Evolutionary conservation across 345 rosid species (phyloP).

Genomic region (Arabis alpina): DNA sequence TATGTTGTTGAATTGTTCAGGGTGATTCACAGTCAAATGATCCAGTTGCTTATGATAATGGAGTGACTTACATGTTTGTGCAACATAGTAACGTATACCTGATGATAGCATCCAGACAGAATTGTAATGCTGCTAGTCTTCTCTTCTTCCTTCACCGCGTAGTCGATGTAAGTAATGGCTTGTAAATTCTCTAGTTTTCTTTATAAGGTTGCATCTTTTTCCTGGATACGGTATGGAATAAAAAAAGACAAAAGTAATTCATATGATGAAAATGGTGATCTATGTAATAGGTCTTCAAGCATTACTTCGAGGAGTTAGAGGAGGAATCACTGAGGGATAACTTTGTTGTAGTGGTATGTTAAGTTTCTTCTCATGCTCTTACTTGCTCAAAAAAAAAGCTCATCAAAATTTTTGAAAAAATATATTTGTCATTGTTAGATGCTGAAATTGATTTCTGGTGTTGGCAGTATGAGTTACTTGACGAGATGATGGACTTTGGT

Average conservation of each 20-base stretch:
- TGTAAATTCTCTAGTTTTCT: not conserved
- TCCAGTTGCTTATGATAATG: conserved; percentile 79
- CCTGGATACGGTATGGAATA: too few relatives aligned
- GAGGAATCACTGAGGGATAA: conserved; percentile 84
- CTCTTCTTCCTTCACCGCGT: conserved; percentile 66
- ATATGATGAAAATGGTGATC: not conserved
- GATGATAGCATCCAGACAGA: conserved; percentile 71
- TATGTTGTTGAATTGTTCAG: conserved; percentile 33
- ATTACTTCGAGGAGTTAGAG: conserved; percentile 79
- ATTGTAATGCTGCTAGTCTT: conserved; percentile 76
- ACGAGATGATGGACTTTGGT: conserved; percentile 99
- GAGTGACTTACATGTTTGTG: conserved; percentile 68
- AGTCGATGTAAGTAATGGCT: conserved; percentile 54
- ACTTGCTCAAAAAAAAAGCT: not conserved
- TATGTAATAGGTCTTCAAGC: conserved; percentile 63
- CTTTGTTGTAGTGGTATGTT: conserved; percentile 80
- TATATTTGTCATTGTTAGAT: not conserved
- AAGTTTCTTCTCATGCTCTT: conserved; percentile 13
- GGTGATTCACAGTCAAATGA: conserved; percentile 74
- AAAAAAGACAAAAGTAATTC: too few relatives aligned
- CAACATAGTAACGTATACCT: conserved; percentile 75
- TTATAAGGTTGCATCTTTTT: too few relatives aligned
- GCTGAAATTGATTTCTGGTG: conserved; percentile 32
- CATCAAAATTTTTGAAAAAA: not conserved
- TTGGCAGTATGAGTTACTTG: conserved; percentile 93